phyloP scores from a whole-genome alignment of 2,329 filamentous ascomycete genomes.

The Claviceps quebecensis region DNA sequence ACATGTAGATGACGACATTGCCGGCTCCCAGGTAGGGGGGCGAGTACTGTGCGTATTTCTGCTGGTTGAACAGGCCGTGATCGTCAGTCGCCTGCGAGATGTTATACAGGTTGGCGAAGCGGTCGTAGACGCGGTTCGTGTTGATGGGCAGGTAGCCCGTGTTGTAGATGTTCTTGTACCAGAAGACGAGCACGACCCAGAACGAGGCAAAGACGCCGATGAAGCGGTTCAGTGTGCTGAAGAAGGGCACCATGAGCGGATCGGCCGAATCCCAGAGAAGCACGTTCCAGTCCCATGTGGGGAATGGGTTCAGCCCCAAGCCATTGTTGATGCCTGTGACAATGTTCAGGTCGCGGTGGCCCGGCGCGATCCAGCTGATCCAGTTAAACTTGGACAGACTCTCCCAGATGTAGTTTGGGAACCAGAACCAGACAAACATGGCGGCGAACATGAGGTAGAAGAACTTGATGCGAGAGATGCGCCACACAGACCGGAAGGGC shows the following conservation, averaged over 20 bases:
- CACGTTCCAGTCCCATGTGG: conserved; percentile 36
- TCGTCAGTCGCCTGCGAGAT: conserved; percentile 28
- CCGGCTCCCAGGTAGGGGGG: conserved; percentile 36
- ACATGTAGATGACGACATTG: conserved; percentile 37
- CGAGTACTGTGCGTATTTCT: conserved; percentile 35
- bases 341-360: conserved; percentile 26
- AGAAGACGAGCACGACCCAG: conserved; percentile 41
- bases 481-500: conserved; percentile 29
- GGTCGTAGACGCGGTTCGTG: conserved; percentile 36
- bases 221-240: conserved; percentile 48
- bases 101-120: conserved; percentile 33
- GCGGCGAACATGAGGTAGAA: conserved; percentile 34
- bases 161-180: conserved; percentile 45
- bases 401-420: conserved; percentile 40
- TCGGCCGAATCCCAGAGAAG: conserved; percentile 29
- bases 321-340: conserved; percentile 31
- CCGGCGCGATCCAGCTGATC: conserved; percentile 41
- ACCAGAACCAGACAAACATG: conserved; percentile 47
- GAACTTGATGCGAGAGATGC: conserved; percentile 35
- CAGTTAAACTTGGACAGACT: conserved; percentile 40
- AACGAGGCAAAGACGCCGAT: conserved; percentile 41
- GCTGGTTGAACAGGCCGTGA: conserved; percentile 28
- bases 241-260: conserved; percentile 36
- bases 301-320: conserved; percentile 30
- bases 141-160: conserved; percentile 40